Percentiles rank a stretch among this genome's conserved stretches.
Evolutionary conservation across 306 rosid genomes (phyloP).

Genomic region (Acmispon strigosus): DNA sequence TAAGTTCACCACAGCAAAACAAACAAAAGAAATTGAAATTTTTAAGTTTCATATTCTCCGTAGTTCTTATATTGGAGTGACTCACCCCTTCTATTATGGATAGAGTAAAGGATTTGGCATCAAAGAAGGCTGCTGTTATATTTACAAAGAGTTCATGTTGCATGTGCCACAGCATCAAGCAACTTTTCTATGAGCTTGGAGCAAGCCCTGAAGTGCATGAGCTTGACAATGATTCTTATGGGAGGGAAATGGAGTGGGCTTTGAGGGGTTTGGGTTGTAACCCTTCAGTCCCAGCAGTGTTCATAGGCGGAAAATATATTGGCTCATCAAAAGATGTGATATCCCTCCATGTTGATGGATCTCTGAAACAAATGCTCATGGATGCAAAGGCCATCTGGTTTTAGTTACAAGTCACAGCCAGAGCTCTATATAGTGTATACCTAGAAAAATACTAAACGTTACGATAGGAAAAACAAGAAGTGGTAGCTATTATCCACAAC

Average conservation of each 20-base stretch:
- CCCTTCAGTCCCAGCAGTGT: slow-evolving; percentile 92
- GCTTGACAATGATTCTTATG: slow-evolving; percentile 65
- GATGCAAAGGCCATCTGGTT: slow-evolving; percentile 98
- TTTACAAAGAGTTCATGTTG: slow-evolving; percentile 92
- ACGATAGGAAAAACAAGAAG: no score
- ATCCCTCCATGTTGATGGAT: slow-evolving; percentile 88
- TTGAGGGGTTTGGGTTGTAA: slow-evolving; percentile 70
- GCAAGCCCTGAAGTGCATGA: slow-evolving; percentile 95
- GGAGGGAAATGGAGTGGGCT: slow-evolving; percentile 88
- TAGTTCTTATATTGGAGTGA: not conserved
- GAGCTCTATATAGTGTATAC: slow-evolving; percentile 5
- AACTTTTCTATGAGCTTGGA: slow-evolving; percentile 86
- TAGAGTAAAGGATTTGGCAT: slow-evolving; percentile 72
- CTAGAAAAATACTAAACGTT: not conserved
- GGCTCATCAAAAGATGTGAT: slow-evolving; percentile 91
- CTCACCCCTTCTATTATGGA: slow-evolving; percentile 40
- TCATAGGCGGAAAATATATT: slow-evolving; percentile 80
- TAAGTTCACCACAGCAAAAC: slow-evolving; percentile 38
- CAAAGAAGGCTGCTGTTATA: slow-evolving; percentile 93
- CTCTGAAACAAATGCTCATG: slow-evolving; percentile 84
- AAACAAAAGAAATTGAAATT: not conserved
- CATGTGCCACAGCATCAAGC: slow-evolving; percentile 90
- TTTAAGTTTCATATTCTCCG: not conserved
- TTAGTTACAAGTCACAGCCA: slow-evolving; percentile 21
- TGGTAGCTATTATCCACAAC: no score